Conservation (phyloP, 2,329 filamentous ascomycete species). For the Coleophoma crateriformis region DNA sequence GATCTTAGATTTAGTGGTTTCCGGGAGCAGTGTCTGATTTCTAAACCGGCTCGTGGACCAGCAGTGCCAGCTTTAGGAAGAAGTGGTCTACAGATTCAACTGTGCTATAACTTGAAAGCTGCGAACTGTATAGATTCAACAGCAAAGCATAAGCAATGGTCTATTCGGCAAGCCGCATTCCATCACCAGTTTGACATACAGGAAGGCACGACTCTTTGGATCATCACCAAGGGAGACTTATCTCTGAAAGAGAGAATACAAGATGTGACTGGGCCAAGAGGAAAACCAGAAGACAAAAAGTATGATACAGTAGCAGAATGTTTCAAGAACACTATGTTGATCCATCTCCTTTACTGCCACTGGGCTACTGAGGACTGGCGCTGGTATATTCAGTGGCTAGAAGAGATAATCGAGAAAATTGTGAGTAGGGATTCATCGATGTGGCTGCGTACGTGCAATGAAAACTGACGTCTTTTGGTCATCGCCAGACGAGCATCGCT, state of each 20-base stretch:
- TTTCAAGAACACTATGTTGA: slow-evolving; percentile 29
- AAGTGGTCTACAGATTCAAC: slow-evolving; percentile 16
- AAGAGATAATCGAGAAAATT: slow-evolving; percentile 26
- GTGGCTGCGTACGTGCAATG: neutral
- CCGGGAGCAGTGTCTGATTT: too few relatives aligned
- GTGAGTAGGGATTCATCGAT: slow-evolving; percentile 10
- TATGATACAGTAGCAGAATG: slow-evolving; percentile 26
- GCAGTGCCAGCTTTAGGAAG: slow-evolving; percentile 12
- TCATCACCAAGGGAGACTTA: slow-evolving; percentile 30
- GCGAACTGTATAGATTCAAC: slow-evolving; percentile 4
- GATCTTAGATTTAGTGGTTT: too few relatives aligned
- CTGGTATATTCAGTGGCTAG: slow-evolving; percentile 33
- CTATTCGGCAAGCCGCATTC: slow-evolving; percentile 18
- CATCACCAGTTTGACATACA: slow-evolving; percentile 22
- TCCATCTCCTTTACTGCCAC: slow-evolving; percentile 31
- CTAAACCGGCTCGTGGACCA: neutral
- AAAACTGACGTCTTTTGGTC: neutral
- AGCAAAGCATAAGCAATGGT: slow-evolving; percentile 11
- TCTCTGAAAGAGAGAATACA: slow-evolving; percentile 24
- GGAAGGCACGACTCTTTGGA: slow-evolving; percentile 31
- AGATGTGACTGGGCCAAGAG: slow-evolving; percentile 25
- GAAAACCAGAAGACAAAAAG: slow-evolving; percentile 24
- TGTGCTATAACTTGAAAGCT: slow-evolving; percentile 23
- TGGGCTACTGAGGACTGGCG: slow-evolving; percentile 38
- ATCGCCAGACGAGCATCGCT: neutral